Percentiles rank a stretch among this genome's conserved stretches.
phyloP scores from a whole-genome alignment of 495 filamentous ascomycete species.

The Penicillium bialowiezense region DNA sequence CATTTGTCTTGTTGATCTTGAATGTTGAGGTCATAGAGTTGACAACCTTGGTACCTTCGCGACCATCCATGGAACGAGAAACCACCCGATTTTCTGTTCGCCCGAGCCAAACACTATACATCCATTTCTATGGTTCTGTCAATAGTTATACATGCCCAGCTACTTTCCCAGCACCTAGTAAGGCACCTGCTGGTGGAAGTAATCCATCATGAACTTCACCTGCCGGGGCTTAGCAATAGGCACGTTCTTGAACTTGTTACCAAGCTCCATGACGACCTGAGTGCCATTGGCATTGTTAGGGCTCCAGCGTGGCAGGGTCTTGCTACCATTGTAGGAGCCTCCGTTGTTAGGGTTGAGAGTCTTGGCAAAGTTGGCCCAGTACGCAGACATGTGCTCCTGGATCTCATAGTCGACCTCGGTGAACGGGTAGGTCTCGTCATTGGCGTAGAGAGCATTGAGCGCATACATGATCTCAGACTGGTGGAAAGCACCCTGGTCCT shows the following conservation, averaged over 20 bases:
- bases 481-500: constrained; percentile 27
- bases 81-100: too few species aligned
- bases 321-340: constrained; percentile 18
- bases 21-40: neutral
- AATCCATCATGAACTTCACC: constrained; percentile 21
- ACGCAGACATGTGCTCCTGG: constrained; percentile 22
- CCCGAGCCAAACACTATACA: too few species aligned
- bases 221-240: constrained; percentile 19
- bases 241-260: constrained; percentile 16
- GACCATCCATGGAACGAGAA: neutral
- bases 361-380: constrained; percentile 34
- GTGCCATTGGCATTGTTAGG: constrained; percentile 19
- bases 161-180: too few species aligned
- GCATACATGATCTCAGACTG: constrained; percentile 32
- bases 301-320: constrained; percentile 11
- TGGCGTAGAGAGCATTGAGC: constrained; percentile 26
- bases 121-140: too few species aligned
- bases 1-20: too few species aligned
- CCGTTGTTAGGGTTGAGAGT: constrained; percentile 27
- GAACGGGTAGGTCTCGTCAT: constrained; percentile 22
- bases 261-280: constrained; percentile 21
- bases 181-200: constrained; percentile 17
- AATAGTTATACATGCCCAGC: too few species aligned
- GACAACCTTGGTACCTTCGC: neutral
- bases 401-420: constrained; percentile 22